phyloP scores from a whole-genome alignment of 2,329 filamentous ascomycete species.

The Paecilomyces niveus region DNA sequence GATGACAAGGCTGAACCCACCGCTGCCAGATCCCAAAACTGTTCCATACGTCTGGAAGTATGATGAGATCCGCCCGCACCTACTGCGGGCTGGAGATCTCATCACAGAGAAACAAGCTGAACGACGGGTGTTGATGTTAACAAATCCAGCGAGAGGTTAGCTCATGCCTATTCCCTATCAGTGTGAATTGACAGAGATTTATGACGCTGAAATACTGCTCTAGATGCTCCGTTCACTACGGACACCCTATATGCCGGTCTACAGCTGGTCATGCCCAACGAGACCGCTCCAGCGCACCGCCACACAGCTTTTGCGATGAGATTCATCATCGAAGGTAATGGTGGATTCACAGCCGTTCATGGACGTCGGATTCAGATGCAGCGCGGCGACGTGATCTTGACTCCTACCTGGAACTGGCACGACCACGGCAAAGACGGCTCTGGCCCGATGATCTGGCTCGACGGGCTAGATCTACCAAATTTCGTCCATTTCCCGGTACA shows the following conservation, averaged over 20 bases:
- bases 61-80: constrained; percentile 24
- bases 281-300: constrained; percentile 47
- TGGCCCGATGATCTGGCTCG: constrained; percentile 48
- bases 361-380: constrained; percentile 44
- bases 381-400: constrained; percentile 48
- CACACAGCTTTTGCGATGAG: constrained; percentile 48
- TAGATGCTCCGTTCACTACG: constrained; percentile 46
- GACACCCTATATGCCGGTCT: constrained; percentile 50
- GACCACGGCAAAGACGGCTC: constrained; percentile 51
- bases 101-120: constrained; percentile 32
- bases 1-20: constrained; percentile 43
- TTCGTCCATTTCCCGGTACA: constrained; percentile 44
- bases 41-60: constrained; percentile 35
- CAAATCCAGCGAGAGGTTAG: constrained; percentile 29
- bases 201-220: not conserved
- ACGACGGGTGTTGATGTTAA: constrained; percentile 34
- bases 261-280: constrained; percentile 47
- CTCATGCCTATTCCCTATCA: not conserved
- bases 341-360: constrained; percentile 50
- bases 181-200: not conserved
- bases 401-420: constrained; percentile 51
- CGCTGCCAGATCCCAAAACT: constrained; percentile 38
- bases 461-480: constrained; percentile 45
- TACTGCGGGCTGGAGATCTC: constrained; percentile 29
- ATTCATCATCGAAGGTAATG: constrained; percentile 44